Conservation (phyloP, 441 rosid species). For the Corymbia calophylla region DNA sequence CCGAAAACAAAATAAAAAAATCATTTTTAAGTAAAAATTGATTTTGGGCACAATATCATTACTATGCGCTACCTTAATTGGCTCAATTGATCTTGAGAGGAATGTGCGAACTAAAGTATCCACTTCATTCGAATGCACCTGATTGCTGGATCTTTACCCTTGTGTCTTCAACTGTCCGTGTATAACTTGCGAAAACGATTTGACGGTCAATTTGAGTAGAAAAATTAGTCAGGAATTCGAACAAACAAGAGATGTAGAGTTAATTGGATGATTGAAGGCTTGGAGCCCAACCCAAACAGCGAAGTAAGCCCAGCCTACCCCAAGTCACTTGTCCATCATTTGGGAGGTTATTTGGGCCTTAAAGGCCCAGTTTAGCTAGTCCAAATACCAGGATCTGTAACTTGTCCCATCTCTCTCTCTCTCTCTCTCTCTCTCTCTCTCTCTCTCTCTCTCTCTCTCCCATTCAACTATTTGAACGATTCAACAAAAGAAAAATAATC, state of each 20-base stretch:
- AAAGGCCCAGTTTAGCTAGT: neutral
- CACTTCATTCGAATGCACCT: neutral
- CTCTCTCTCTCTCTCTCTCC: neutral
- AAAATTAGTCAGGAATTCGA: neutral
- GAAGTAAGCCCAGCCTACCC: neutral
- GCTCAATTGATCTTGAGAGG: neutral
- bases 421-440: no score
- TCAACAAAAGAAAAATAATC: neutral
- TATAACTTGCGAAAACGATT: neutral
- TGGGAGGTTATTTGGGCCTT: neutral
- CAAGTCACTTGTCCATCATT: neutral
- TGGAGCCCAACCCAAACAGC: neutral
- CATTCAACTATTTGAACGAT: neutral
- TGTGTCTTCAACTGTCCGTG: neutral
- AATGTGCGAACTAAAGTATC: neutral
- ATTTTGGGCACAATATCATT: no score
- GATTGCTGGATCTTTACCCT: neutral
- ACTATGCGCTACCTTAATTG: neutral
- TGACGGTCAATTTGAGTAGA: neutral
- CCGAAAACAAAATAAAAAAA: no score
- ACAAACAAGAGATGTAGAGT: neutral
- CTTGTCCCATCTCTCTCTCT: no score
- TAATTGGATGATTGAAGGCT: neutral
- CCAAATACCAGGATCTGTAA: neutral
- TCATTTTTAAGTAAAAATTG: no score